These are phyloP conservation scores for Phytophthora pseudosyringae DNA, from an alignment of 352 stramenopile species.

Conservation along the genomic window DNA sequence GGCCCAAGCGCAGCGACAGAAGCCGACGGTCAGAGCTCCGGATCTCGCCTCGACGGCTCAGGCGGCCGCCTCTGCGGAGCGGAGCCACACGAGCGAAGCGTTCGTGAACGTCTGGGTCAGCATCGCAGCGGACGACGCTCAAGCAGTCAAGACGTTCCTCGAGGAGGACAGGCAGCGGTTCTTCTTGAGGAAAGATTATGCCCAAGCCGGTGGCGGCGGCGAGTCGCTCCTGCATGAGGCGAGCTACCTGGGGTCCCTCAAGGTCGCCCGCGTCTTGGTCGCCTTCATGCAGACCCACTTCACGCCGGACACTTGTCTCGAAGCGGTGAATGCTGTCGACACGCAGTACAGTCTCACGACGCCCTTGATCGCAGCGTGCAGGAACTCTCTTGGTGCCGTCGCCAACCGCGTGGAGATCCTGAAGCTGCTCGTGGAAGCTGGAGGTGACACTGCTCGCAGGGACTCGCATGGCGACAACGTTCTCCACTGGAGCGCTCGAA, in stretches of 20 bases:
- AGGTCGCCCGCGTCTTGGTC: constrained; percentile 46
- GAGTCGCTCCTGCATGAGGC: constrained; percentile 65
- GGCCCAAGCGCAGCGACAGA: constrained; percentile 17
- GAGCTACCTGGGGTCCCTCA: constrained; percentile 42
- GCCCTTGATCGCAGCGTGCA: constrained; percentile 63
- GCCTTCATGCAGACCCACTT: constrained; percentile 44
- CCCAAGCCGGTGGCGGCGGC: constrained; percentile 16
- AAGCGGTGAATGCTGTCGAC: constrained; percentile 56
- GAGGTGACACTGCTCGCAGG: constrained; percentile 45
- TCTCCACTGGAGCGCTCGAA: constrained; percentile 75
- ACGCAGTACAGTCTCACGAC: constrained; percentile 59
- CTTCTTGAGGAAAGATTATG: constrained; percentile 41
- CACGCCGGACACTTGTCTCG: constrained; percentile 29
- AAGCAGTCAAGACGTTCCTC: constrained; percentile 38
- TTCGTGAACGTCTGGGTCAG: constrained; percentile 50
- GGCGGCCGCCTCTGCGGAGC: neutral
- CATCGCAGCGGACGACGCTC: constrained; percentile 41
- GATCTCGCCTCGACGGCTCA: constrained; percentile 12
- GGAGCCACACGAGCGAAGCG: constrained; percentile 1
- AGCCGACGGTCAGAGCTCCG: constrained; percentile 5
- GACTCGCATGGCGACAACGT: constrained; percentile 72
- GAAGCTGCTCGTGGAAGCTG: constrained; percentile 51
- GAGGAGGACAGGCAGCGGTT: constrained; percentile 39
- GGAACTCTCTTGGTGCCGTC: constrained; percentile 49
- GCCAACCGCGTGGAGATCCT: constrained; percentile 55